phyloP scores from a whole-genome alignment of 306 rosid species.

The Rubus idaeus region DNA sequence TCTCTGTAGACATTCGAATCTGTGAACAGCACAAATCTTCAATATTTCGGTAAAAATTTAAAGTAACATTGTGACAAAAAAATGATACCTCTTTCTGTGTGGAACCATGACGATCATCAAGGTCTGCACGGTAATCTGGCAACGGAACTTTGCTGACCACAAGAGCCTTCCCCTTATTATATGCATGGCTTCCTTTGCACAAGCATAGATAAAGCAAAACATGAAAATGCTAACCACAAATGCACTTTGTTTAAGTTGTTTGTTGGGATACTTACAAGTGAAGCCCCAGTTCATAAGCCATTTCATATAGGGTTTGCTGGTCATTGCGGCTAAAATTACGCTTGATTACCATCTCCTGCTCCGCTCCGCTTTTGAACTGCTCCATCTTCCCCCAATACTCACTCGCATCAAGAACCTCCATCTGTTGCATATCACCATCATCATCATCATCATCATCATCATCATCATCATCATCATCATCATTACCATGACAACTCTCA shows the following conservation, averaged over 20 bases:
- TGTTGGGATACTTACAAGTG: constrained; percentile 61
- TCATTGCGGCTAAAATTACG: constrained; percentile 59
- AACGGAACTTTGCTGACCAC: constrained; percentile 89
- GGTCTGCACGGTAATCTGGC: constrained; percentile 97
- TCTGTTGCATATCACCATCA: constrained; percentile 29
- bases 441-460: constrained; percentile 51
- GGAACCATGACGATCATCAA: constrained; percentile 92
- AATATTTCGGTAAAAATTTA: background rate
- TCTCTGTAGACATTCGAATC: constrained; percentile 87
- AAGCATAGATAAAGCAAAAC: constrained; percentile 38
- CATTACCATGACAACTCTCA: constrained; percentile 46
- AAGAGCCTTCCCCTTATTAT: constrained; percentile 77
- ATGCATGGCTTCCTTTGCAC: constrained; percentile 93
- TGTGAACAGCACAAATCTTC: constrained; percentile 32
- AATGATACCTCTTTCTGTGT: constrained; percentile 75
- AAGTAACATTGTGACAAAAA: background rate
- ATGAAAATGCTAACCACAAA: constrained; percentile 18
- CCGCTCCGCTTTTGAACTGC: constrained; percentile 71
- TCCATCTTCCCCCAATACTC: constrained; percentile 86
- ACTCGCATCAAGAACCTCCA: constrained; percentile 72
- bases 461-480: constrained; percentile 12
- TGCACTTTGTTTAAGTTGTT: background rate
- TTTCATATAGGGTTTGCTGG: constrained; percentile 77
- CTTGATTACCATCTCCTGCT: constrained; percentile 73
- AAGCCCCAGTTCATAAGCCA: constrained; percentile 68